Conservation (phyloP, 805 yeast genomes). For the Candida namnaoensis region DNA sequence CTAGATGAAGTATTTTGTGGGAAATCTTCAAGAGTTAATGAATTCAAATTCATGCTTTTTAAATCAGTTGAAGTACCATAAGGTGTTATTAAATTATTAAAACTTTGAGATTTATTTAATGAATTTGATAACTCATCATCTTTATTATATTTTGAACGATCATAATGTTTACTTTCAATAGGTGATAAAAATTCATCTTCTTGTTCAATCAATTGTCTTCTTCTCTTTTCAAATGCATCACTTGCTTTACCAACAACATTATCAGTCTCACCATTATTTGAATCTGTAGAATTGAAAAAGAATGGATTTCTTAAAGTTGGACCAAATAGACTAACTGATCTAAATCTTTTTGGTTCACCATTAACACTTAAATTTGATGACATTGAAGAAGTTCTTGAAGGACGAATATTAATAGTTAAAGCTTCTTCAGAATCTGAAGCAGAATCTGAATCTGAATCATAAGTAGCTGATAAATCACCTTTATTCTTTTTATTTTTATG, state of each 20-base stretch:
- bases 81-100: too few species aligned
- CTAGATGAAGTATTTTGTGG: too few species aligned
- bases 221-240: background rate
- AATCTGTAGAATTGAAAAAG: constrained; percentile 4
- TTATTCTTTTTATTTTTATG: background rate
- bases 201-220: background rate
- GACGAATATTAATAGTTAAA: constrained; percentile 13
- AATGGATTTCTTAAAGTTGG: constrained; percentile 15
- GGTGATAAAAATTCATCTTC: constrained; percentile 2
- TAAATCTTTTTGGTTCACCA: constrained; percentile 13
- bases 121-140: too few species aligned
- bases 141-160: too few species aligned
- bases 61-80: too few species aligned
- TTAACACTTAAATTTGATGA: too few species aligned
- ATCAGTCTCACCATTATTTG: too few species aligned
- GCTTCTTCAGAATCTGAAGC: constrained; percentile 12
- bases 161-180: too few species aligned
- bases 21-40: too few species aligned
- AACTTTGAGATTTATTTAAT: too few species aligned
- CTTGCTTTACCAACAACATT: background rate
- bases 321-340: constrained; percentile 18
- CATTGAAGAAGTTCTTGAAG: constrained; percentile 5
- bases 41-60: too few species aligned
- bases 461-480: constrained; percentile 4
- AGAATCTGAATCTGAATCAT: constrained; percentile 10